These are phyloP conservation scores for Volvariella surrecta DNA, from an alignment of 1,284 basidiomycete species.

Conservation along the genomic window DNA sequence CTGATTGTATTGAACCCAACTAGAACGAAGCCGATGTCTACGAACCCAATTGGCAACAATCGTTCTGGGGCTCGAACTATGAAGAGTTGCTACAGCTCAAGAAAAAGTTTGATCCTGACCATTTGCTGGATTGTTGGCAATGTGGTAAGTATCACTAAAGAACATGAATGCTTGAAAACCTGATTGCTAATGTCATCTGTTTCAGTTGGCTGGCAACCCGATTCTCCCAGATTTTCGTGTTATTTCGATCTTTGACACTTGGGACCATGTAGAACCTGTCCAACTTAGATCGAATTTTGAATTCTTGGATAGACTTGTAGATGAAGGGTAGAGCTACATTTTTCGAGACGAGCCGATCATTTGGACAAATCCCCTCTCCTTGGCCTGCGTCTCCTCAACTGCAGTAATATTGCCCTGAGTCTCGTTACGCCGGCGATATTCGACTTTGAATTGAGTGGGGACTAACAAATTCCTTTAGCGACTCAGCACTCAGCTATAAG, in stretches of 20 bases:
- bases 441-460: too few relatives aligned
- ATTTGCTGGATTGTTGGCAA: slow-evolving; percentile 51
- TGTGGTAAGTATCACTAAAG: slow-evolving; percentile 34
- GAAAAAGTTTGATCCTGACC: slow-evolving; percentile 47
- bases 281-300: too few relatives aligned
- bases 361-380: too few relatives aligned
- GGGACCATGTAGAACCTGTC: too few relatives aligned
- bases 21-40: slow-evolving; percentile 54
- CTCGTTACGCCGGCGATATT: too few relatives aligned
- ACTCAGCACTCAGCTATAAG: too few relatives aligned
- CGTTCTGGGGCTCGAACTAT: slow-evolving; percentile 52
- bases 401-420: too few relatives aligned
- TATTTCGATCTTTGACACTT: slow-evolving; percentile 13
- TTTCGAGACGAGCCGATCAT: too few relatives aligned
- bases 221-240: slow-evolving; percentile 19
- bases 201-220: slow-evolving; percentile 24
- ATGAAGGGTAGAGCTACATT: too few relatives aligned
- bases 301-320: too few relatives aligned
- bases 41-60: slow-evolving; percentile 40
- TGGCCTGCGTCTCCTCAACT: too few relatives aligned
- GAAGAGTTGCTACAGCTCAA: slow-evolving; percentile 37
- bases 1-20: background rate
- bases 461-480: too few relatives aligned
- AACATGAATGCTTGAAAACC: background rate
- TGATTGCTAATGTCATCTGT: background rate